Evolutionary conservation across 768 basidiomycete species (phyloP), one percentile per base, ranked within the genome.

Genomic region (Baorangia bicolor): DNA sequence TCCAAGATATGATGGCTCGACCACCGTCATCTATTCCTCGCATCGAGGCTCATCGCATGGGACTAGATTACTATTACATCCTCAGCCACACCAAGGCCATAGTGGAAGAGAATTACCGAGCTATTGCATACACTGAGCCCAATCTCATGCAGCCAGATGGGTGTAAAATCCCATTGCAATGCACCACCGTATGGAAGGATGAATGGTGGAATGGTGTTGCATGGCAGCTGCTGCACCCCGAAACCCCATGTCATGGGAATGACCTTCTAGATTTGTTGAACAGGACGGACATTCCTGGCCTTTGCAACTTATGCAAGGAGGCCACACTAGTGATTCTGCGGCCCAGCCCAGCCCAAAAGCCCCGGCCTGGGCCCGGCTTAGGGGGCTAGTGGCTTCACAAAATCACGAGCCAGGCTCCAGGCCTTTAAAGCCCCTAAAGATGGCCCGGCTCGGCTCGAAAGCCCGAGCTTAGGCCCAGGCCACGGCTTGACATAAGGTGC

Each of bases 181-280:
- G 5, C 39, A 0, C 5, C 10, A 0, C 5, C 13, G 1, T n/a
- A n/a, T 57, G 56, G 56, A 47, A 34, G 5, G 46, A 57, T 3
- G 52, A 57, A 13, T 60, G 59, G 59, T 60, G 59, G 59, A 56
- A 54, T 44, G 59, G 49, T 0, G 13, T 60, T 1, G 55, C 51
- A 25, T 6, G 51, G 4, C 59, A 53, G 0, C 43, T 60, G 0
- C 23, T 60, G 0, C 59, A 60, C 3, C 55, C 55, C 3, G 55
- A 60, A 18, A 13, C 5, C 2, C 58, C 45, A 6, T 51, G 37
- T 4, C 48, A 6, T 33, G 30, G 9, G 1, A 3, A 39, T 2
- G 46, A 52, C 0, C 11, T 57, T 7, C 27, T 58, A 14, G 23
- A 18, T 5, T 4, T 49, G 37, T 14, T 27, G 20, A 11, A 34